Evolutionary conservation across 345 rosid species (phyloP).

Genomic region (Lepidium aucheri): DNA sequence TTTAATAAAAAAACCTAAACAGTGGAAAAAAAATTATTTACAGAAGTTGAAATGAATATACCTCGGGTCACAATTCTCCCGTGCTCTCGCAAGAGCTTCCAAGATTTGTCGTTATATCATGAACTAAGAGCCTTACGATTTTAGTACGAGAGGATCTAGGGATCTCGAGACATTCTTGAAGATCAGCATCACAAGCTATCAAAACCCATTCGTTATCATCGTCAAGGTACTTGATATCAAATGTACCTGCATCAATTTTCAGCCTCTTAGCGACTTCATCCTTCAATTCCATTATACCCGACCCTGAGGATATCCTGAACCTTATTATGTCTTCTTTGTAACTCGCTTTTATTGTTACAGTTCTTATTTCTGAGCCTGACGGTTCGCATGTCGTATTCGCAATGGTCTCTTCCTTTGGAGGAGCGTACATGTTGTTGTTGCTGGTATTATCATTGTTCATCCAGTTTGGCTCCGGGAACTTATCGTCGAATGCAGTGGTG

Average conservation of each 20-base stretch:
- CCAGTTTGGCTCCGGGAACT: slow-evolving; percentile 48
- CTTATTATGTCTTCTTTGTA: slow-evolving; percentile 77
- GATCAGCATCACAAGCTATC: slow-evolving; percentile 82
- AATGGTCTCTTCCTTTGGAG: slow-evolving; percentile 15
- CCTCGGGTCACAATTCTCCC: slow-evolving; percentile 35
- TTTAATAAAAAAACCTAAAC: neutral
- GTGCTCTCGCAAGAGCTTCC: slow-evolving; percentile 94
- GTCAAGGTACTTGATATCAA: slow-evolving; percentile 77
- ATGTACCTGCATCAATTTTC: slow-evolving; percentile 65
- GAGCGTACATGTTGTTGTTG: slow-evolving; percentile 18
- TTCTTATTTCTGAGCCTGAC: slow-evolving; percentile 33
- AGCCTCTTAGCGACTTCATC: slow-evolving; percentile 84
- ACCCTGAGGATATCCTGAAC: slow-evolving; percentile 49
- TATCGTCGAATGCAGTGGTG: slow-evolving; percentile 38
- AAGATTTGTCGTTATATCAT: slow-evolving; percentile 48
- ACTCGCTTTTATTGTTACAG: slow-evolving; percentile 64
- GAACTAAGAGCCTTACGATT: slow-evolving; percentile 56
- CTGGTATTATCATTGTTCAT: slow-evolving; percentile 24
- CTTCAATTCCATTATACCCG: slow-evolving; percentile 52
- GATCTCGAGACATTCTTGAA: slow-evolving; percentile 76
- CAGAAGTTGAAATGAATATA: neutral
- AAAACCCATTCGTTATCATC: slow-evolving; percentile 83
- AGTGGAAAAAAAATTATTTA: neutral
- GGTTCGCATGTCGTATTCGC: slow-evolving; percentile 24
- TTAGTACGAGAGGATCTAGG: slow-evolving; percentile 55